A percentile compares a stretch with the other conserved stretches of the same genome.
These are phyloP conservation scores for Penicillium steckii DNA, from an alignment of 495 filamentous ascomycete genomes.

Conservation along the genomic window DNA sequence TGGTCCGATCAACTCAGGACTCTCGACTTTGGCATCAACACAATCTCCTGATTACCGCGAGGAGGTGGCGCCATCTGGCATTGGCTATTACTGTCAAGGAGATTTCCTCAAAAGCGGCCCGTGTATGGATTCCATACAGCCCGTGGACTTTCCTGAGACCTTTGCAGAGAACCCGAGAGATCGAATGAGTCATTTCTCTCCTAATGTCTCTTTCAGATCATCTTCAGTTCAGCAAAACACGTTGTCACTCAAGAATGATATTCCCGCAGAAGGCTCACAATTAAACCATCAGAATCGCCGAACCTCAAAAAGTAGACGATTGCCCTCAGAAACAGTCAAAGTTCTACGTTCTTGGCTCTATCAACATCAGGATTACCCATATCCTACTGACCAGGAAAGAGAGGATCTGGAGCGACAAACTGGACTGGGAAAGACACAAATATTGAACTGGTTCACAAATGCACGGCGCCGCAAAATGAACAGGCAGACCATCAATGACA, in stretches of 20 bases:
- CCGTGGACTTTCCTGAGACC: neutral
- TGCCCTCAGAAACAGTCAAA: constrained; percentile 8
- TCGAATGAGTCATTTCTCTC: neutral
- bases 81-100: neutral
- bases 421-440: constrained; percentile 17
- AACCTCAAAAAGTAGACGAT: neutral
- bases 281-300: neutral
- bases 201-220: neutral
- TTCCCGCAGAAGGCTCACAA: too few relatives aligned
- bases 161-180: neutral
- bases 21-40: too few relatives aligned
- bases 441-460: constrained; percentile 30
- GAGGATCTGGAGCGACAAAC: constrained; percentile 12
- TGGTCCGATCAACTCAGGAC: too few relatives aligned
- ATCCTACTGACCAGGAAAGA: constrained; percentile 21
- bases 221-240: neutral
- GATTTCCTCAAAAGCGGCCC: neutral
- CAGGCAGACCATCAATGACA: neutral
- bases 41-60: too few relatives aligned
- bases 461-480: constrained; percentile 18
- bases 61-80: neutral
- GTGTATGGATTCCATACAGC: neutral
- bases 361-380: constrained; percentile 34
- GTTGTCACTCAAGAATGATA: neutral
- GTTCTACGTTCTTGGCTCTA: constrained; percentile 21